Evolutionary conservation across 306 rosid genomes (phyloP).

Genomic region (Ammopiptanthus mongolicus): DNA sequence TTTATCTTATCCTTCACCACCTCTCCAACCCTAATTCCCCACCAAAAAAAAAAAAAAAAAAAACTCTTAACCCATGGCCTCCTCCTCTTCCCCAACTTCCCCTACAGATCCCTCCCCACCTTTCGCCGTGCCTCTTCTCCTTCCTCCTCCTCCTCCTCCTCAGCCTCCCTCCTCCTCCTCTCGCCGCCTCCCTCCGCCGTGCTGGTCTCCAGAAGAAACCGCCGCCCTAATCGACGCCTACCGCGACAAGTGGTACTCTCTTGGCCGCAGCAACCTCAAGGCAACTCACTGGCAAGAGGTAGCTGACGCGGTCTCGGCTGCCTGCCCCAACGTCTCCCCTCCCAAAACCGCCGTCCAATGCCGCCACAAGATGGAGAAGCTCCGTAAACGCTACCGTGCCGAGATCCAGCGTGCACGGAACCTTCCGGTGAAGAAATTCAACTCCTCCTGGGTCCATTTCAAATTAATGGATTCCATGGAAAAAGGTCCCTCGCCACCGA

Average conservation of each 20-base stretch:
- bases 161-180: constrained; percentile 31
- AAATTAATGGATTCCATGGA: constrained; percentile 92
- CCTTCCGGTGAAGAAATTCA: constrained; percentile 52
- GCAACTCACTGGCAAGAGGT: constrained; percentile 98
- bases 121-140: not conserved
- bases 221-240: constrained; percentile 79
- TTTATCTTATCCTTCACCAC: constrained; percentile 12
- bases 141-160: not conserved
- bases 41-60: too few species aligned
- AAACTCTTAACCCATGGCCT: constrained; percentile 35
- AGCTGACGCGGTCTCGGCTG: constrained; percentile 61
- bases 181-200: constrained; percentile 88
- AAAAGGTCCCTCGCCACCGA: constrained; percentile 60
- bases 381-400: constrained; percentile 85
- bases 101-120: constrained; percentile 2
- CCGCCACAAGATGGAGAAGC: constrained; percentile 96
- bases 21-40: not conserved
- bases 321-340: constrained; percentile 64
- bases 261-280: constrained; percentile 81
- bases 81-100: constrained; percentile 36
- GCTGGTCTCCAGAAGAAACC: constrained; percentile 92
- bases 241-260: constrained; percentile 89
- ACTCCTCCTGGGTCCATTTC: constrained; percentile 83
- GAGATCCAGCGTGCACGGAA: constrained; percentile 73
- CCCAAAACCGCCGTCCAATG: constrained; percentile 93